Evolutionary conservation across 2,329 filamentous ascomycete species (phyloP).

Genomic region (Chrysosporium keratinophilum): DNA sequence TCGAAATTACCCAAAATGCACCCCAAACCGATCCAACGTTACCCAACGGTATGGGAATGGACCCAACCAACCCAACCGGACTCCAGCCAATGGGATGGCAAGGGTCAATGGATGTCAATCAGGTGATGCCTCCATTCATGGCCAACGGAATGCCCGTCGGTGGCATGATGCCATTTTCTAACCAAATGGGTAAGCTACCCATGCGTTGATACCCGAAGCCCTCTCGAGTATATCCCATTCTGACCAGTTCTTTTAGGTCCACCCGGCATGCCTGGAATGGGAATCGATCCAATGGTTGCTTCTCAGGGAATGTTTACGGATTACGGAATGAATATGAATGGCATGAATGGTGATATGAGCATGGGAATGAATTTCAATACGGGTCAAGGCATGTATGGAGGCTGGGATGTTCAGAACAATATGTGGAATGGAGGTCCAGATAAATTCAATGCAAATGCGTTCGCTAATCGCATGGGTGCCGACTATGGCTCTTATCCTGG

Average conservation of each 20-base stretch:
- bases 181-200: slow-evolving; percentile 72
- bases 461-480: slow-evolving; percentile 63
- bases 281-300: slow-evolving; percentile 56
- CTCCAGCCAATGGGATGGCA: slow-evolving; percentile 54
- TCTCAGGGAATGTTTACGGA: slow-evolving; percentile 42
- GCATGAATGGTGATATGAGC: slow-evolving; percentile 64
- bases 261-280: slow-evolving; percentile 67
- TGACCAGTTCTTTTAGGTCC: slow-evolving; percentile 7
- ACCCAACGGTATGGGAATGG: slow-evolving; percentile 31
- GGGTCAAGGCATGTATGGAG: slow-evolving; percentile 57
- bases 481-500: slow-evolving; percentile 68
- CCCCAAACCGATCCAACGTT: neutral
- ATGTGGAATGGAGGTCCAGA: slow-evolving; percentile 46
- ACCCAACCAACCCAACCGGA: slow-evolving; percentile 37
- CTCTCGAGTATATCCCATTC: neutral
- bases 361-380: slow-evolving; percentile 56
- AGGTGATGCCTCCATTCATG: slow-evolving; percentile 56
- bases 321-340: slow-evolving; percentile 69
- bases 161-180: slow-evolving; percentile 51
- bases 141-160: slow-evolving; percentile 37
- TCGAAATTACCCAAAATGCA: neutral
- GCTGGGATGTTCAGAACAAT: slow-evolving; percentile 59
- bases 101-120: slow-evolving; percentile 53
- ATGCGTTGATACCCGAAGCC: no score
- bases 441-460: slow-evolving; percentile 82